These are phyloP conservation scores for Linnemannia zychae DNA, from an alignment of 192 early-diverging fungal species.

Conservation along the genomic window DNA sequence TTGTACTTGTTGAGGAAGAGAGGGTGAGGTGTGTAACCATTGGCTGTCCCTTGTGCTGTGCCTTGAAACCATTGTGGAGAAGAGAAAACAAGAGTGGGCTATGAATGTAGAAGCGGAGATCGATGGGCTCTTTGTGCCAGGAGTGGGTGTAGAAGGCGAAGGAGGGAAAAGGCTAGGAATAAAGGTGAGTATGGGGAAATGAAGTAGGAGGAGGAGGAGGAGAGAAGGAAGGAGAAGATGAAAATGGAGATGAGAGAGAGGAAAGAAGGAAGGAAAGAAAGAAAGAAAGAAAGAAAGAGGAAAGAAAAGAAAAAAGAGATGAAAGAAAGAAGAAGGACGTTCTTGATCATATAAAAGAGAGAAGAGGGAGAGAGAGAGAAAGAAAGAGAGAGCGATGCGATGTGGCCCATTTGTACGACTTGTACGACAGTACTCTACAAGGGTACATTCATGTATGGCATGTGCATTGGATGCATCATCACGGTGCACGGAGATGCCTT, in stretches of 20 bases:
- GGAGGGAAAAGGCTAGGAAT: too few relatives aligned
- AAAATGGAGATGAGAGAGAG: background rate
- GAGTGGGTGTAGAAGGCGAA: background rate
- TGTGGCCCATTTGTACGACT: too few relatives aligned
- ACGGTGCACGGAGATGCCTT: background rate
- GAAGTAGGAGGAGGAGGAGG: background rate
- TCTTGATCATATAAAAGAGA: background rate
- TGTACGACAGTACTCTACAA: too few relatives aligned
- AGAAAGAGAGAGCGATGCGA: background rate
- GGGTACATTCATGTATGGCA: too few relatives aligned
- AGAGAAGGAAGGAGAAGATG: background rate
- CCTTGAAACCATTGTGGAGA: background rate
- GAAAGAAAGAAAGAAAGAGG: background rate
- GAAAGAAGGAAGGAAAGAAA: background rate
- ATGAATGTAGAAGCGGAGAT: too few relatives aligned
- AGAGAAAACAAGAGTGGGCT: background rate
- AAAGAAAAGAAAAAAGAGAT: background rate
- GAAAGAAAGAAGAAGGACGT: conserved; percentile 9
- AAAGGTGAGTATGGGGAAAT: background rate
- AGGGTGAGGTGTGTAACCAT: background rate
- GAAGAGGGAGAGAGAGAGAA: conserved; percentile 1
- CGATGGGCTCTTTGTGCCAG: background rate
- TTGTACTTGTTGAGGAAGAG: background rate
- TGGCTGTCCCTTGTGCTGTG: background rate
- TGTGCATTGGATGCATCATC: background rate